Conservation (phyloP, 164 flowering plant species). For the Cinnamomum chago region DNA sequence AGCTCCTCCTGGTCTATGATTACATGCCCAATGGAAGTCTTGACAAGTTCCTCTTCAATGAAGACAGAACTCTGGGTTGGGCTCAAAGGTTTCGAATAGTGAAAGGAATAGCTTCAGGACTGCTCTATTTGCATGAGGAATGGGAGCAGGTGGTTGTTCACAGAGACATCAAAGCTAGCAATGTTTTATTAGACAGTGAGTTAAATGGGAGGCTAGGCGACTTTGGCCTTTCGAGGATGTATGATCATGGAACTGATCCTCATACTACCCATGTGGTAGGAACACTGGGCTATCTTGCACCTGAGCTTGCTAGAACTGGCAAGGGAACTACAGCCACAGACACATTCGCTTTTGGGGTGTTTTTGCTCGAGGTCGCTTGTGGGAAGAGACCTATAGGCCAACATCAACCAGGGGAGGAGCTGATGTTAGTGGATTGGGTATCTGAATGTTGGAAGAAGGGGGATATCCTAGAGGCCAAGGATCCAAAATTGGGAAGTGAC, state of each 20-base stretch:
- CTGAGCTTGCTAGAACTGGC: slow-evolving; percentile 13
- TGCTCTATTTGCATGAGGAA: slow-evolving; percentile 10
- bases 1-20: slow-evolving; percentile 19
- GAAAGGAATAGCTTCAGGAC: slow-evolving; percentile 14
- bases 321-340: slow-evolving; percentile 14
- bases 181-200: slow-evolving; percentile 15
- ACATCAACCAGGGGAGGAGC: not conserved
- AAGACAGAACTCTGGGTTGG: slow-evolving; percentile 7
- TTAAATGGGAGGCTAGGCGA: slow-evolving; percentile 14
- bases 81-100: slow-evolving; percentile 9
- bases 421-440: slow-evolving; percentile 20
- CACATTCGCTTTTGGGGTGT: slow-evolving; percentile 14
- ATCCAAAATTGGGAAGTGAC: slow-evolving; percentile 13
- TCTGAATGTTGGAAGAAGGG: slow-evolving; percentile 18
- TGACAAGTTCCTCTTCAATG: slow-evolving; percentile 11
- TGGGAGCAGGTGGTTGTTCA: slow-evolving; percentile 17
- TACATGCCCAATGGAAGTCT: slow-evolving; percentile 18
- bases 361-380: slow-evolving; percentile 16
- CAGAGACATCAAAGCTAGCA: slow-evolving; percentile 20
- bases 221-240: slow-evolving; percentile 18
- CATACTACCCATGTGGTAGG: slow-evolving; percentile 12
- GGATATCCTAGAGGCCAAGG: slow-evolving; percentile 12
- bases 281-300: slow-evolving; percentile 16
- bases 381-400: slow-evolving; percentile 32
- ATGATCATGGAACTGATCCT: slow-evolving; percentile 15